Evolutionary conservation across 2,329 filamentous ascomycete genomes (phyloP), one percentile per base, ranked within the genome.

Genomic region (Alternaria hordeiaustralica): DNA sequence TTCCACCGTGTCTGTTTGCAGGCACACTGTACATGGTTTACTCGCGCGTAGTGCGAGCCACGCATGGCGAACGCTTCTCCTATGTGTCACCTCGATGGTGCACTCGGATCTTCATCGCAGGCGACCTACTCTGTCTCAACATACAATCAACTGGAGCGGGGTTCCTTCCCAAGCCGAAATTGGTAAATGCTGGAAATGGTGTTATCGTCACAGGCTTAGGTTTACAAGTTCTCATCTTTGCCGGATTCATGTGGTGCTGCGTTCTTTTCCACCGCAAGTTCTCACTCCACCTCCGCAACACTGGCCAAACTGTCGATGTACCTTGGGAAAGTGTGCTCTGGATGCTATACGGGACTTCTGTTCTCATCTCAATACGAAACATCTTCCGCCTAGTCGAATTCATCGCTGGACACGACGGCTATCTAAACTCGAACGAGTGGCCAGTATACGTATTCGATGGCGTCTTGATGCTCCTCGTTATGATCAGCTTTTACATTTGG

Each of bases 141-240:
- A 72, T 86, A 3, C 86, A 88, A 70, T 78, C 77, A 7, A 75
- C 74, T 36, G 84, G 84, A 18, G 82, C 81, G 12, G 82, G 79
- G 36, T 79, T 81, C 9, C 66, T 83, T 5, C 55, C 61, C 4
- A 63, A 41, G 8, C n/a, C 33, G 2, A 46, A 59, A 5, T 21
- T 50, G 11, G 33, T n/a, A 7, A 58, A 55, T 13, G 60, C 50
- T 13, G 63, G 62, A 8, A 59, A 70, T 5, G 36, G 6, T 2
- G 77, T 88, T 43, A 82, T 89, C n/a, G 73, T 88, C 8, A 83
- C 64, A 2, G 87, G 88, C 1, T 76, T 90, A 3, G 71, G 84
- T 26, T 70, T 88, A n/a, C 88, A 90, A 70, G 78, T 89, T n/a
- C 33, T 86, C 36, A 81, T 86, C 53, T 88, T 89, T 65, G 81